Base-by-base conservation (phyloP, 2,329 filamentous ascomycete genomes). In the Colletotrichum salicis region DNA sequence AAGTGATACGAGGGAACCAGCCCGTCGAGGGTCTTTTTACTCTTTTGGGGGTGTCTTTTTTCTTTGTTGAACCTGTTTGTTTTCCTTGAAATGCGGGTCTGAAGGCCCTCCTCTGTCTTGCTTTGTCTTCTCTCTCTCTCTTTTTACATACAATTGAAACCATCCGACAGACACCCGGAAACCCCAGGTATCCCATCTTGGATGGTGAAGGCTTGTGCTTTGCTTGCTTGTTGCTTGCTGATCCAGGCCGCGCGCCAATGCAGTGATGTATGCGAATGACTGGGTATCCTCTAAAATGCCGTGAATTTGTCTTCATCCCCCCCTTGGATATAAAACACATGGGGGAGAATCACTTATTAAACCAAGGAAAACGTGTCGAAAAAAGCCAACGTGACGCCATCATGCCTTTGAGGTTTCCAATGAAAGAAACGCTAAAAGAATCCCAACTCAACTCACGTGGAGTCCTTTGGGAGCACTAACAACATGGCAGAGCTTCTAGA, bases 231-330 rank as follows among this genome's bases (percentile, higher is more conserved):
- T 22, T 62, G 31, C 33, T 60, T 41, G 45, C 41, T 70, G 41
- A 15, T 37, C 56, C 45, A 67, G 65, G 51, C 51, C 65, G 65
- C 69, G 27, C 45, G 65, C 59, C 55, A 31, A 71, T 71, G 69
- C 65, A 66, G 41, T 48, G 35, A n/a, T 67, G 35, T 55, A 22
- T 55, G 51, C 48, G 48, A 64, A 63, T 69, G 65, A 64, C 54
- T 71, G 69, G 69, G 69, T 71, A 71, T 71, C 59, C 65, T 71
- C 65, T 71, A 71, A 69, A 69, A 71, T 71, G 69, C 69, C 45
- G 65, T 71, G 59, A 69, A 59, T 35, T 68, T 59, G 56, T 51
- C 24, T 35, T 58, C 65, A 33, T 55, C 59, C 59, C 59, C 55
- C 69, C 69, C 55, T 71, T 59, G 65, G 56, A 52, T 29, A 56